Evolutionary conservation across 257 asterid species (phyloP).

Genomic region (Nicotiana knightiana): DNA sequence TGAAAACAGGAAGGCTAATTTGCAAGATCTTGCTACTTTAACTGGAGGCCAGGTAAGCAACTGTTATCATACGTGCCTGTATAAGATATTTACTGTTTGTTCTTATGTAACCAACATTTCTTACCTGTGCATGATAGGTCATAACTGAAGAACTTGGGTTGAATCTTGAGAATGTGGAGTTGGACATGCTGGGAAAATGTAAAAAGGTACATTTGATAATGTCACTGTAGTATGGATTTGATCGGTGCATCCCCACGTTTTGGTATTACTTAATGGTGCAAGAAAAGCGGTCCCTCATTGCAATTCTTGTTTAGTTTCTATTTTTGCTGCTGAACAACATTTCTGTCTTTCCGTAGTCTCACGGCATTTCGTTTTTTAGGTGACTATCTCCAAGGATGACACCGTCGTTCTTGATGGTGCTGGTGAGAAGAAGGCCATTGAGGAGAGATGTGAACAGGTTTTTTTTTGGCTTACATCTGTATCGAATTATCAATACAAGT

Average conservation of each 20-base stretch:
- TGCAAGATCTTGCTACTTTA: conserved; percentile 49
- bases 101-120: not conserved
- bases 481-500: not conserved
- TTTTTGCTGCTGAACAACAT: not conserved
- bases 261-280: not conserved
- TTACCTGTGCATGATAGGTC: conserved; percentile 19
- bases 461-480: not conserved
- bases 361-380: conserved; percentile 14
- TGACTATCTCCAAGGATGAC: conserved; percentile 45
- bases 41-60: conserved; percentile 53
- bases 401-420: conserved; percentile 51
- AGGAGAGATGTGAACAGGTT: conserved; percentile 57
- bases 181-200: conserved; percentile 49
- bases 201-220: conserved; percentile 29
- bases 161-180: conserved; percentile 36
- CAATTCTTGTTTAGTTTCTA: not conserved
- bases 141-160: conserved; percentile 48
- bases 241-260: not conserved
- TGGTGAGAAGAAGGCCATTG: conserved; percentile 40
- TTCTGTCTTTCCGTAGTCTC: not conserved
- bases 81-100: not conserved
- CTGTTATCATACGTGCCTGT: not conserved
- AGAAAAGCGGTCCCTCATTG: not conserved
- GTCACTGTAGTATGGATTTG: not conserved
- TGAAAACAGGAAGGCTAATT: conserved; percentile 47